Percentiles rank a stretch among this genome's conserved stretches.
Conservation (phyloP, 2,329 filamentous ascomycete species). For the Dothideomycetes sp. region DNA sequence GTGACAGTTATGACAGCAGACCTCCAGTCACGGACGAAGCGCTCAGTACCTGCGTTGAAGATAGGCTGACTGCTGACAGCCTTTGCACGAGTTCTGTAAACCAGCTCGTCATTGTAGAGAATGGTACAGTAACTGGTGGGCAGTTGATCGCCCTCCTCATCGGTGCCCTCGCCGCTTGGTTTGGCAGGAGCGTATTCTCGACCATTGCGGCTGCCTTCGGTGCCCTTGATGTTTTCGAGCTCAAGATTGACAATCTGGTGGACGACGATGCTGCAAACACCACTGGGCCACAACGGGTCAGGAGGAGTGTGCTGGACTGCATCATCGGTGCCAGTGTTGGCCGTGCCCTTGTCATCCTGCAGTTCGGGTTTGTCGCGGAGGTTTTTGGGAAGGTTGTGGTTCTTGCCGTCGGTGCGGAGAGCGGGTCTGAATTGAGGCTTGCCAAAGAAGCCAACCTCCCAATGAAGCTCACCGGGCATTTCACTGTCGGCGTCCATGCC, state of each 20-base stretch:
- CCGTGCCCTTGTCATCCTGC: slow-evolving; percentile 76
- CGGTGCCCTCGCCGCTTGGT: slow-evolving; percentile 72
- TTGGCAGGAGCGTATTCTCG: slow-evolving; percentile 84
- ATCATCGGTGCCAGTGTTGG: slow-evolving; percentile 67
- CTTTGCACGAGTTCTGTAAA: slow-evolving; percentile 91
- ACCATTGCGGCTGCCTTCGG: slow-evolving; percentile 68
- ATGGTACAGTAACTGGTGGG: slow-evolving; percentile 95
- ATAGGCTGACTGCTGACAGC: slow-evolving; percentile 91
- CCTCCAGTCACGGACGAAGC: slow-evolving; percentile 88
- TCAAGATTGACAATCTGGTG: slow-evolving; percentile 95
- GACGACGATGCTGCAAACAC: slow-evolving; percentile 74
- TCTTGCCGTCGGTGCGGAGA: slow-evolving; percentile 77
- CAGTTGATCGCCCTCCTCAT: slow-evolving; percentile 69
- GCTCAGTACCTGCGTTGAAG: slow-evolving; percentile 92
- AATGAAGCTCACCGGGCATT: slow-evolving; percentile 90
- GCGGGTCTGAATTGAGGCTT: slow-evolving; percentile 82
- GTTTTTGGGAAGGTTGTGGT: slow-evolving; percentile 63
- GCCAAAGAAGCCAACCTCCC: slow-evolving; percentile 92
- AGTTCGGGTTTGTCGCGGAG: slow-evolving; percentile 66
- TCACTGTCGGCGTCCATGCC: slow-evolving; percentile 74
- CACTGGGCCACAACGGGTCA: slow-evolving; percentile 92
- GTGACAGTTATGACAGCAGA: slow-evolving; percentile 78
- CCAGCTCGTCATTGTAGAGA: slow-evolving; percentile 74
- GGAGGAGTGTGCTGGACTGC: slow-evolving; percentile 83
- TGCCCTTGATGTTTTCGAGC: slow-evolving; percentile 83